Base-by-base conservation (phyloP, 2,329 filamentous ascomycete genomes). In the Cryphonectria carpinicola region DNA sequence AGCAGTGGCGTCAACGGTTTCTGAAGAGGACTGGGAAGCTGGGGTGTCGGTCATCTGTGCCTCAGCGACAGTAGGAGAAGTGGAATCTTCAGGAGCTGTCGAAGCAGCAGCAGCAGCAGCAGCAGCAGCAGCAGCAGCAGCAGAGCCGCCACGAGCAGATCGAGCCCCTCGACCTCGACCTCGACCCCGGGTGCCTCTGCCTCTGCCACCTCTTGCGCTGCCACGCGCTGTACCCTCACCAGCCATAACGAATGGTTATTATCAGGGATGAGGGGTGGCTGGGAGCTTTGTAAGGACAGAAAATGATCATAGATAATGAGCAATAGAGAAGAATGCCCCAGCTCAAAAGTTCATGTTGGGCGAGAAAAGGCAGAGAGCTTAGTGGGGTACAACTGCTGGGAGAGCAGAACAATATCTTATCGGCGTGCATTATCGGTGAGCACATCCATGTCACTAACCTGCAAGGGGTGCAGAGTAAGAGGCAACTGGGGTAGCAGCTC, bases 141-240 rank as follows among this genome's bases (percentile, higher is more conserved):
- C 41, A 28, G 77, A 56, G 78, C 77, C 66, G 78, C 78, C 62
- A 73, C 78, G 62, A 76, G 75, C 39, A 75, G 75, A 70, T 78
- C 79, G 25, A 75, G 75, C 68, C 78, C 78, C 65, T 79, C 79
- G 49, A 75, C 75, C 65, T 79, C 79, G 49, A 75, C 75, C 65
- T 79, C 79, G 46, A 73, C 75, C 74, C 78, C 79, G 49, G 37
- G 66, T 17, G 32, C 63, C 70, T 13, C 70, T 67, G 66, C 66
- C 71, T 35, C 71, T 60, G 61, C 67, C 60, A 43, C 67, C 67
- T 64, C 67, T 66, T 68, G 66, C 66, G 41, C 66, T 52, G 52
- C 65, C 68, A 60, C 67, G 70, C 35, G 67, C 70, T 56, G 56
- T 39, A 28, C 63, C 71, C 66, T 70, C 71, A 68, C 65, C 65